Evolutionary conservation across 441 rosid genomes (phyloP), one percentile per base, ranked within the genome.

Genomic region (Adansonia madagascariensis): DNA sequence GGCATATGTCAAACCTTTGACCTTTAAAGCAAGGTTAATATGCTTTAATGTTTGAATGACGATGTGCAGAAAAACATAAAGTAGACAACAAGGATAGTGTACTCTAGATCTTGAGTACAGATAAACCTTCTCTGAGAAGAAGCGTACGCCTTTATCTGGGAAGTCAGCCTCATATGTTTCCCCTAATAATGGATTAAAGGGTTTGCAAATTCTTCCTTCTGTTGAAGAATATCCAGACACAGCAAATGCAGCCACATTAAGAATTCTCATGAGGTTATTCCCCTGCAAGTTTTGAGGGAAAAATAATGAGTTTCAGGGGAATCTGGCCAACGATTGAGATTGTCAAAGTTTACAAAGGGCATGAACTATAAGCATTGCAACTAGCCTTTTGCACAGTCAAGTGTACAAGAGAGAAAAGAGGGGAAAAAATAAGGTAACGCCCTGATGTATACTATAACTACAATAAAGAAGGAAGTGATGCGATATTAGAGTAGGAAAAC

Each of bases 181-280:
- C 80, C 98, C 98, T 75, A 93, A 80, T 73, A 93, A 84, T 50
- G 98, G 98, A 89, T 93, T 91, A 75, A 93, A 93, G 44, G 98
- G 97, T 83, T 93, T 93, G 86, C 98, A 93, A 41, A 82, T 84
- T 81, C 97, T 88, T 82, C 98, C 98, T 82, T 93, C 94, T 20
- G 97, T 91, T 61, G 98, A 91, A 82, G 97, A 92, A 86, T 93
- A 93, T 65, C 97, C 98, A 41, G 98, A 93, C 65, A 89, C 89
- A 85, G 98, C 98, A 85, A 93, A 93, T 76, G 98, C 98, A 77
- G 97, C 98, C 41, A 93, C 97, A 64, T 93, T 89, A 67, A 93
- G 90, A 71, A 90, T 87, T 82, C 97, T 88, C 97, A 90, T 88
- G 57, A 93, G 90, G 81, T 83, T 81, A 77, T 93, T 86, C 49